Conservation (phyloP, 129 eudicot species). For the Helianthus tuberosus region DNA sequence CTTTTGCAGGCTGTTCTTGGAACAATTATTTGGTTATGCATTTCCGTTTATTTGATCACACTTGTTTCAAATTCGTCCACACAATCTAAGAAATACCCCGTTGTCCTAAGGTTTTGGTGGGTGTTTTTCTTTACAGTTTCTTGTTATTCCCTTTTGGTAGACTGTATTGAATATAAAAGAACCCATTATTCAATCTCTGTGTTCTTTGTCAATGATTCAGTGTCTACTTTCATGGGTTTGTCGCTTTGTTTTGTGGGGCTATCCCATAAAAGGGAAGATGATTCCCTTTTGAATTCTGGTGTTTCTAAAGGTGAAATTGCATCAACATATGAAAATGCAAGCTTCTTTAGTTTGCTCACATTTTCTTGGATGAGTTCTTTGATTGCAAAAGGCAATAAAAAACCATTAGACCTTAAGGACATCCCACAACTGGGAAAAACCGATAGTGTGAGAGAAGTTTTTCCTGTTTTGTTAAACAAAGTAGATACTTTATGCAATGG, state of each 20-base stretch:
- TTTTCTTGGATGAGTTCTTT: conserved; percentile 82
- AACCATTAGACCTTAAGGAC: conserved; percentile 69
- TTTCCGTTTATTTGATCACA: conserved; percentile 47
- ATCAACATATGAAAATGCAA: no score
- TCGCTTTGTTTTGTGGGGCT: no score
- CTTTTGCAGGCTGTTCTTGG: conserved; percentile 41
- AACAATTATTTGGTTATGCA: conserved; percentile 51
- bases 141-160: conserved; percentile 47
- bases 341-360: conserved; percentile 45
- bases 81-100: conserved; percentile 38
- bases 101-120: conserved; percentile 65
- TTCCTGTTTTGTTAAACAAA: conserved; percentile 39
- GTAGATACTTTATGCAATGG: conserved; percentile 34
- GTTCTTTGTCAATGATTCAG: no score
- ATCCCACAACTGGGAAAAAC: conserved; percentile 62
- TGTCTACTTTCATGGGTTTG: no score
- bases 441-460: conserved; percentile 52
- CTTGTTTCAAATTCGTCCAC: conserved; percentile 27
- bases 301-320: no score
- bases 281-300: no score
- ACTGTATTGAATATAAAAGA: conserved; percentile 32
- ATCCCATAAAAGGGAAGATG: no score
- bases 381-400: conserved; percentile 59
- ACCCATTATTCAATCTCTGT: not conserved
- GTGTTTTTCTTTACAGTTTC: conserved; percentile 47